These are phyloP conservation scores for Tuctoria greenei DNA, from an alignment of 176 grass and related monocot species.

Conservation along the genomic window DNA sequence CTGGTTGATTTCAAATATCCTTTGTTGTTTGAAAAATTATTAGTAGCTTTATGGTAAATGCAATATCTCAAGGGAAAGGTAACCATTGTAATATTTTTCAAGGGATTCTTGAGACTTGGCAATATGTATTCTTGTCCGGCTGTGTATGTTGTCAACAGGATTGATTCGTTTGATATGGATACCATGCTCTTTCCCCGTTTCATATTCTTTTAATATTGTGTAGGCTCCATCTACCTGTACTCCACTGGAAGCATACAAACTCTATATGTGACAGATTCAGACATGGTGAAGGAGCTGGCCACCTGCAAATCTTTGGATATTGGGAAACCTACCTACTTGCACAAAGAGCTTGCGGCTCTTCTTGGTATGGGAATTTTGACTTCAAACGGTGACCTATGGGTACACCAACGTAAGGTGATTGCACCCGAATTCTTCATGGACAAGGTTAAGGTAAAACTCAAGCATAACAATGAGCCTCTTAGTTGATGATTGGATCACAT, in stretches of 20 bases:
- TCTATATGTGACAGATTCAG: constrained; percentile 52
- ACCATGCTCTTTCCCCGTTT: not conserved
- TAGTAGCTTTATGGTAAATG: not conserved
- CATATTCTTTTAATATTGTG: not conserved
- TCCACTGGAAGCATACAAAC: constrained; percentile 59
- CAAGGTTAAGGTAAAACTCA: constrained; percentile 76
- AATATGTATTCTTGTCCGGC: not conserved
- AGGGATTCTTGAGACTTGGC: too few relatives aligned
- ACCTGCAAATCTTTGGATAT: constrained; percentile 68
- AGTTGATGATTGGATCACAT: not conserved
- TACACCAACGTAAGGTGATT: constrained; percentile 71
- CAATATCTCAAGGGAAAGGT: not conserved
- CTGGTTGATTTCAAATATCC: not conserved
- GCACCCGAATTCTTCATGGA: constrained; percentile 84
- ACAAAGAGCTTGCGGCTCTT: constrained; percentile 56
- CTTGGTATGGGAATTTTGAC: constrained; percentile 70
- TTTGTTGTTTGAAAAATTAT: not conserved
- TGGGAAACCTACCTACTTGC: constrained; percentile 57
- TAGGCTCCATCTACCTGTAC: constrained; percentile 66
- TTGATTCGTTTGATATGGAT: not conserved
- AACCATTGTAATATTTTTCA: too few relatives aligned
- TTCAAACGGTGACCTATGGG: constrained; percentile 64
- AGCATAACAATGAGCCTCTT: not conserved
- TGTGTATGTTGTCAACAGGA: not conserved
- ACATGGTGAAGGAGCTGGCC: constrained; percentile 64